Conservation (phyloP, 371 early-diverging fungal species). For the Vairimorpha apis region DNA sequence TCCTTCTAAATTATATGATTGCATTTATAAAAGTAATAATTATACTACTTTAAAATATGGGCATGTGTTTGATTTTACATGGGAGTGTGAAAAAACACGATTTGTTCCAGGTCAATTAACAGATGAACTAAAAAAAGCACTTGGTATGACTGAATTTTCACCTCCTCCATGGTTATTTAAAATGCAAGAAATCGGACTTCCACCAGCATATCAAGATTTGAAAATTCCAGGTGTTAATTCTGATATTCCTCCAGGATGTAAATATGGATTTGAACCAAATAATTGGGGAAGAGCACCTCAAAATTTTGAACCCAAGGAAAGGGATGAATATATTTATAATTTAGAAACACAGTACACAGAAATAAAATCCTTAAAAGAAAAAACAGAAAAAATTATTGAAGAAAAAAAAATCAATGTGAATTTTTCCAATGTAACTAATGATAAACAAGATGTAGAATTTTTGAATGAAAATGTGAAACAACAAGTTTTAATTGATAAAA, state of each 20-base stretch:
- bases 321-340: slow-evolving; percentile 26
- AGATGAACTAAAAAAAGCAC: slow-evolving; percentile 73
- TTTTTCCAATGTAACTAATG: no score
- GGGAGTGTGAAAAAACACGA: slow-evolving; percentile 74
- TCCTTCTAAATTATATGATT: slow-evolving; percentile 86
- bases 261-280: slow-evolving; percentile 38
- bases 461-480: not conserved
- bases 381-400: no score
- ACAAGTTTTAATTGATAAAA: not conserved
- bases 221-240: slow-evolving; percentile 88
- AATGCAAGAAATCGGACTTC: slow-evolving; percentile 94
- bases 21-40: slow-evolving; percentile 70
- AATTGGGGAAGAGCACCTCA: slow-evolving; percentile 34
- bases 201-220: slow-evolving; percentile 81
- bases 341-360: slow-evolving; percentile 25
- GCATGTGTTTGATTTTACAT: slow-evolving; percentile 23
- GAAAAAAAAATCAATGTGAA: no score
- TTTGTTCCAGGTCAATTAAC: slow-evolving; percentile 75
- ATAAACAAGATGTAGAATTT: not conserved
- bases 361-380: not conserved
- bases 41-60: slow-evolving; percentile 70
- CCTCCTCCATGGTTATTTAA: slow-evolving; percentile 96
- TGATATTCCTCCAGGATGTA: slow-evolving; percentile 79
- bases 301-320: not conserved
- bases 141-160: slow-evolving; percentile 75